Conservation (phyloP, 2,329 filamentous ascomycete species). For the Fusarium solani-melongenae region DNA sequence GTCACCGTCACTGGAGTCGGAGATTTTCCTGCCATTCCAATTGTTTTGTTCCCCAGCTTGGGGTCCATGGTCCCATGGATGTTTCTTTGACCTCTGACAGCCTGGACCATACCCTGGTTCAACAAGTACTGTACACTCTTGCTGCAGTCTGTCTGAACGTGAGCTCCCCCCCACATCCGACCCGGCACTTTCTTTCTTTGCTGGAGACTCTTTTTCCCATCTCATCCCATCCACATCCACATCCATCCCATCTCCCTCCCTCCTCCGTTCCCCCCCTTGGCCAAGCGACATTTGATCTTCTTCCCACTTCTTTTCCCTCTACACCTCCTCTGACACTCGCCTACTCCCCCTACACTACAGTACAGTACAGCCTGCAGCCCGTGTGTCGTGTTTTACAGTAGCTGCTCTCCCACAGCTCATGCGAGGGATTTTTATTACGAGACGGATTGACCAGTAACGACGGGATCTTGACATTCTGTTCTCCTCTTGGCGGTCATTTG, state of each 20-base stretch:
- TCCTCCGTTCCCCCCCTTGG: neutral
- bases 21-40: conserved; percentile 22
- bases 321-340: conserved; percentile 6
- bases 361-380: neutral
- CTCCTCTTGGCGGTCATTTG: conserved; percentile 35
- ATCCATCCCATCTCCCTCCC: conserved; percentile 7
- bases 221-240: neutral
- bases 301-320: conserved; percentile 11
- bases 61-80: neutral
- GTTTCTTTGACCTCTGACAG: neutral
- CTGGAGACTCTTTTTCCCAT: conserved; percentile 24
- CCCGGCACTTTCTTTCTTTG: conserved; percentile 31
- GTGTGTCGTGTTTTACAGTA: conserved; percentile 1
- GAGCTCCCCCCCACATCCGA: conserved; percentile 29
- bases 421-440: conserved; percentile 24
- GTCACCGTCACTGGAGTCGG: neutral
- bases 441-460: conserved; percentile 14
- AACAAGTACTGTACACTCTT: neutral
- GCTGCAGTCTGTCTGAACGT: neutral
- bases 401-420: conserved; percentile 12
- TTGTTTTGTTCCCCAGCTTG: conserved; percentile 11
- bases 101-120: conserved; percentile 1
- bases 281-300: conserved; percentile 25
- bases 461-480: conserved; percentile 18
- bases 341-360: neutral